phyloP scores from a whole-genome alignment of 345 rosid genomes.

The Carallia pectinifolia region DNA sequence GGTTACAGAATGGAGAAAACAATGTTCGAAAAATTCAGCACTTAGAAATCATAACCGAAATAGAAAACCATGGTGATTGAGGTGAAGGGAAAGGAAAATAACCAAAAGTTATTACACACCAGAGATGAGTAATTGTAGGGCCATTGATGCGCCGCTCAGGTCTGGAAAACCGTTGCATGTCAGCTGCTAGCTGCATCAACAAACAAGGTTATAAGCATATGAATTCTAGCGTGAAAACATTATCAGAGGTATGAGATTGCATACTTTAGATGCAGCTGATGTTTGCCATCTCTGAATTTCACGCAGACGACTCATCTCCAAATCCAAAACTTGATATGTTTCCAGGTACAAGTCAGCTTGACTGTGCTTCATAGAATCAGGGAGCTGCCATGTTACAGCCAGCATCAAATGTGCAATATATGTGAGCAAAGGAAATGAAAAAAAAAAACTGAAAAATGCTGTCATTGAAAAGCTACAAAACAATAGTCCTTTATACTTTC shows the following conservation, averaged over 20 bases:
- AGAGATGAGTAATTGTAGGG: constrained; percentile 90
- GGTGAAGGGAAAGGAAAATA: neutral
- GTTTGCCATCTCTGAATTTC: constrained; percentile 99
- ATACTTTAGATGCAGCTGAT: constrained; percentile 87
- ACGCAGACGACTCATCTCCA: constrained; percentile 96
- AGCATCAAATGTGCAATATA: neutral
- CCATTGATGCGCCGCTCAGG: constrained; percentile 97
- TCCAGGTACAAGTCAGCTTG: constrained; percentile 95
- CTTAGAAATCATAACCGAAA: constrained; percentile 1
- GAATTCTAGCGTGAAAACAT: constrained; percentile 3
- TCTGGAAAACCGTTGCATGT: constrained; percentile 99
- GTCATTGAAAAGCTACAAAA: neutral
- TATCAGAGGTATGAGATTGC: constrained; percentile 6
- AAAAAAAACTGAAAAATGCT: neutral
- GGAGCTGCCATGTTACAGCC: constrained; percentile 61
- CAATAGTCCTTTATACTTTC: neutral
- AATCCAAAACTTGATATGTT: constrained; percentile 98
- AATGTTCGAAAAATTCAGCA: constrained; percentile 9
- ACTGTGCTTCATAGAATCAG: constrained; percentile 98
- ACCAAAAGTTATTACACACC: constrained; percentile 40
- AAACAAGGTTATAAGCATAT: constrained; percentile 15
- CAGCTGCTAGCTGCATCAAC: constrained; percentile 87
- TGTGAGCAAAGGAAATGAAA: neutral
- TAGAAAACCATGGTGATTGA: neutral
- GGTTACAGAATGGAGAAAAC: constrained; percentile 1